These are phyloP conservation scores for Claviceps maximensis DNA, from an alignment of 2,329 filamentous ascomycete species.

Conservation along the genomic window DNA sequence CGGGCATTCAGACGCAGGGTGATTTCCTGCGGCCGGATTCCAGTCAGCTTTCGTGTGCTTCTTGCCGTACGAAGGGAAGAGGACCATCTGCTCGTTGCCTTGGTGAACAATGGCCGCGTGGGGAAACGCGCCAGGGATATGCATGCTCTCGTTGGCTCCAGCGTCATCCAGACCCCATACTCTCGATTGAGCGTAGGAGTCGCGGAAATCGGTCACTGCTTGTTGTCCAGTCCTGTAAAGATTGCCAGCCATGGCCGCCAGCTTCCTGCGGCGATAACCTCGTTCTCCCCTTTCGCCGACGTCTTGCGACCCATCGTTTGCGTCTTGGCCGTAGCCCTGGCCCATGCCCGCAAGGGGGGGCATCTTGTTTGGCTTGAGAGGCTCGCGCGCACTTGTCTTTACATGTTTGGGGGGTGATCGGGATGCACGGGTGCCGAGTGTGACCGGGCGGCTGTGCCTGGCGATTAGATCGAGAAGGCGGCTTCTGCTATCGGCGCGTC, in stretches of 20 bases:
- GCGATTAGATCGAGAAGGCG: conserved; percentile 30
- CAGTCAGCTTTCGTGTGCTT: conserved; percentile 45
- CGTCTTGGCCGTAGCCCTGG: conserved; percentile 16
- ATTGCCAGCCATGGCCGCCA: conserved; percentile 51
- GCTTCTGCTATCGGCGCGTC: conserved; percentile 34
- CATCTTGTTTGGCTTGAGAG: conserved; percentile 16
- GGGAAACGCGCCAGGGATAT: conserved; percentile 66
- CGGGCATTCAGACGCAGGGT: conserved; percentile 18
- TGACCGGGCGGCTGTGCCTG: conserved; percentile 30
- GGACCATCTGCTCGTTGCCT: conserved; percentile 80
- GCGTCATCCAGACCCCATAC: conserved; percentile 18
- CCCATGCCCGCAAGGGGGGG: conserved; percentile 12
- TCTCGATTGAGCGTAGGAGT: conserved; percentile 44
- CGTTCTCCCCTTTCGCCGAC: conserved; percentile 33
- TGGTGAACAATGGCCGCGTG: conserved; percentile 68
- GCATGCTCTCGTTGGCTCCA: conserved; percentile 18
- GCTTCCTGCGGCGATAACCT: conserved; percentile 62
- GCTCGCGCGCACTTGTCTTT: conserved; percentile 18
- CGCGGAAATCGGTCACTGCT: conserved; percentile 44
- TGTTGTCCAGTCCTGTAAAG: conserved; percentile 43
- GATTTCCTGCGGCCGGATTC: conserved; percentile 16
- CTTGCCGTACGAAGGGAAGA: conserved; percentile 90
- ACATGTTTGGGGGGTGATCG: conserved; percentile 17
- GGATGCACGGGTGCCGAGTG: conserved; percentile 21
- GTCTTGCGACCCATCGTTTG: conserved; percentile 15